Evolutionary conservation across 2,329 filamentous ascomycete genomes (phyloP).

Genomic region (Fonsecaea pugnacius): DNA sequence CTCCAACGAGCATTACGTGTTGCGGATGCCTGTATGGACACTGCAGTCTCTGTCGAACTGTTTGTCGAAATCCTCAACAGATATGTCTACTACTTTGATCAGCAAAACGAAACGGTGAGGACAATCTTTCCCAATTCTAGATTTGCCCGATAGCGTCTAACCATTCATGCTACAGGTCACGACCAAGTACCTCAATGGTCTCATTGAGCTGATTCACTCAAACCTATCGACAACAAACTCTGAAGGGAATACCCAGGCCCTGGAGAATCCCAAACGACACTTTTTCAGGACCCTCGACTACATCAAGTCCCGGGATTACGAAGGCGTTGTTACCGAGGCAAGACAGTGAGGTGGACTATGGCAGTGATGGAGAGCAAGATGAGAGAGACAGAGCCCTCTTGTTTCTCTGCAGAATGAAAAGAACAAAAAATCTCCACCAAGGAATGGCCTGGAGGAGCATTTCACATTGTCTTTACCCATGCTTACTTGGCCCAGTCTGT

Average conservation of each 20-base stretch:
- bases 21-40: conserved; percentile 98
- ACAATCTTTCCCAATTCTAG: not conserved
- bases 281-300: conserved; percentile 95
- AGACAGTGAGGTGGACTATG: conserved; percentile 42
- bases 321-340: conserved; percentile 78
- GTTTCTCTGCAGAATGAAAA: not conserved
- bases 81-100: conserved; percentile 99
- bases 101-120: conserved; percentile 90
- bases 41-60: conserved; percentile 91
- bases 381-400: not conserved
- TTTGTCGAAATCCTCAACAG: conserved; percentile 98
- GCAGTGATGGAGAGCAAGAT: not conserved
- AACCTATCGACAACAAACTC: conserved; percentile 71
- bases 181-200: conserved; percentile 94
- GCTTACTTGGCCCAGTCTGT: not conserved
- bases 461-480: not conserved
- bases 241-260: conserved; percentile 53
- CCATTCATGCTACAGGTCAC: conserved; percentile 64
- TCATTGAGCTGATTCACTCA: conserved; percentile 97
- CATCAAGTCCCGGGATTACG: conserved; percentile 87
- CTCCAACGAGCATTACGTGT: conserved; percentile 93
- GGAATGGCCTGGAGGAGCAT: not conserved
- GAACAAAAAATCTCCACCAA: not conserved
- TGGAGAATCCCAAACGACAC: conserved; percentile 90
- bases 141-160: conserved; percentile 6